These are phyloP conservation scores for Podila minutissima DNA, from an alignment of 192 early-diverging fungal genomes.

Conservation along the genomic window DNA sequence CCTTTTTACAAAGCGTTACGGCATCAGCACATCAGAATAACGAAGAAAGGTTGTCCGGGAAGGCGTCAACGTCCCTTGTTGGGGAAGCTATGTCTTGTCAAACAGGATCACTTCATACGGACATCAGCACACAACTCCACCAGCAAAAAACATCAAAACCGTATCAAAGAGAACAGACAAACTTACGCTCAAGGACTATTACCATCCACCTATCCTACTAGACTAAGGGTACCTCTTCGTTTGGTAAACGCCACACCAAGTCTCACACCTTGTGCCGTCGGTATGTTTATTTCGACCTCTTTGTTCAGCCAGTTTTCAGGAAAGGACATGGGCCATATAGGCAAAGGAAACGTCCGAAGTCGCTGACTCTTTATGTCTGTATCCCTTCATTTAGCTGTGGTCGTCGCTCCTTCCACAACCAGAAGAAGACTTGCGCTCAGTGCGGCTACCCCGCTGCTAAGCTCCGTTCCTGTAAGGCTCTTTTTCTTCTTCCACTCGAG, in stretches of 20 bases:
- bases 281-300: too few species aligned
- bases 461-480: conserved; percentile 86
- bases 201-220: conserved; percentile 32
- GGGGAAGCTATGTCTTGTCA: too few species aligned
- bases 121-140: too few species aligned
- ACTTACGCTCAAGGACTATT: neutral
- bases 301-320: too few species aligned
- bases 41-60: too few species aligned
- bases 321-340: too few species aligned
- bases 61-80: too few species aligned
- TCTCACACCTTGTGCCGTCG: conserved; percentile 88
- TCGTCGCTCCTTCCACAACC: conserved; percentile 97
- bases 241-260: conserved; percentile 99
- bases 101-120: too few species aligned
- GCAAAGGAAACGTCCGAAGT: too few species aligned
- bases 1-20: neutral
- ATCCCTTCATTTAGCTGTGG: conserved; percentile 71
- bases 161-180: too few species aligned
- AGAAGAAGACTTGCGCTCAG: conserved; percentile 99
- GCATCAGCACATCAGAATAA: neutral
- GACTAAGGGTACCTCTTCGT: conserved; percentile 99
- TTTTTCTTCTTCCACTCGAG: neutral
- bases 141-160: too few species aligned
- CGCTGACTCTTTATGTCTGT: neutral
- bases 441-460: conserved; percentile 99